Evolutionary conservation across 2,329 filamentous ascomycete species (phyloP), one percentile per base, ranked within the genome.

Genomic region (Fusarium nisikadoi): DNA sequence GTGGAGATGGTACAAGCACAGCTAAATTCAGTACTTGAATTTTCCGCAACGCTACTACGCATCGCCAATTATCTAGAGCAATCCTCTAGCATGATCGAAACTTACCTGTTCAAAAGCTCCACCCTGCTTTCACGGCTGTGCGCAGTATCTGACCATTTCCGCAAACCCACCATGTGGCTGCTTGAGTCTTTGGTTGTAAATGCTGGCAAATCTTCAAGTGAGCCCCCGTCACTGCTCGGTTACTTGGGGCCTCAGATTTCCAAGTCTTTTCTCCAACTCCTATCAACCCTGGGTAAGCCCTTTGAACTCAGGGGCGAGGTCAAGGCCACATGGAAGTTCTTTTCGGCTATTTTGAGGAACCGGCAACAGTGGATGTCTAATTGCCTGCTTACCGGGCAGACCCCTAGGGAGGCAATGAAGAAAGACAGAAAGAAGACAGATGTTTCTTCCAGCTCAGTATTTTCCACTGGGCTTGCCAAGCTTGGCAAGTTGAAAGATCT

Each of bases 361-460:
- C 91, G 94, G 70, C 96, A 99, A 79, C 95, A 97, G 78, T 98
- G 95, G 93, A 93, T 99, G 84, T 94, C 95, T 0, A 94, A 97
- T 69, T 97, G 95, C 78, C 86, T 99, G 13, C 89, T 98, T 42
- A 98, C 94, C 11, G 96, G 95, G 27, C 92, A 91, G 77, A 94
- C 94, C 1, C 94, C 95, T 8, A 90, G 93, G 69, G 91, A 96
- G 74, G 89, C 92, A 9, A 84, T 94, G 77, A 90, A 90, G 71
- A 84, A 83, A 46, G 86, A 85, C 50, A 81, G 84, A 50, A 87
- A 87, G 73, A 83, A 87, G 33, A 83, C 86, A 19, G 84, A 86
- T 57, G 77, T 86, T 23, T 81, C 84, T 9, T 76, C 84, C 1
- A 84, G 90, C 71, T 93, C 94, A 2, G 89, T 97, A 35, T 87